Evolutionary conservation across 768 basidiomycete genomes (phyloP), one percentile per base, ranked within the genome.

Genomic region (Collybiopsis luxurians): DNA sequence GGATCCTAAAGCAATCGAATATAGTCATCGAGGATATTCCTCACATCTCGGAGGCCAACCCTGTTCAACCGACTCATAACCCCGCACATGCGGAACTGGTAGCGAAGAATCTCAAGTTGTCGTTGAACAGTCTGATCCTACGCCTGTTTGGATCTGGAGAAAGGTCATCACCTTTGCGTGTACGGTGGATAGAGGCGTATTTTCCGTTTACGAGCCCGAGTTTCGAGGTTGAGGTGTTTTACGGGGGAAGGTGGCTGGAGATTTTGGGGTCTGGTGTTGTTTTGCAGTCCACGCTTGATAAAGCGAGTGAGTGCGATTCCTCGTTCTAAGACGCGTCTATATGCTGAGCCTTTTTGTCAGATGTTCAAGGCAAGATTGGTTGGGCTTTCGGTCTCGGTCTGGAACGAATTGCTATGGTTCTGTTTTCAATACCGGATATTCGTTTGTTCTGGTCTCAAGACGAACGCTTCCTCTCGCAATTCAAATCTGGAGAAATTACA

Each of bases 341-440:
- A 43, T 56, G 55, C 58, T 67, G 50, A 66, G 53, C 26, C 31
- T 36, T 12, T 23, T 56, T 17, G 23, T 4, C 62, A 91, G 96
- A 82, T 59, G 84, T 96, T 2, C 74, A 80, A 1, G 74, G 90
- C 66, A 95, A 96, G 67, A 84, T 93, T 63, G 93, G 95, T 26
- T 99, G 97, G 96, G 97, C 97, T 0, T 98, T 98, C 66, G 97
- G 97, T 24, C 86, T 99, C 52, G 97, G 97, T 3, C 80, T 99
- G 43, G 97, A 99, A 67, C 85, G 97, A 30, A 95, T 98, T 61
- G 94, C 95, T 15, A 99, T 99, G 97, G 85, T 98, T 59, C 83
- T 99, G 46, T 98, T 89, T 75, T 88, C 87, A 13, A 96, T 99
- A 52, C 97, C 96, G 9, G 97, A 99, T 70, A 98, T 99, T 67